Conservation (phyloP, 2,329 filamentous ascomycete species). For the Neocucurbitaria cava region DNA sequence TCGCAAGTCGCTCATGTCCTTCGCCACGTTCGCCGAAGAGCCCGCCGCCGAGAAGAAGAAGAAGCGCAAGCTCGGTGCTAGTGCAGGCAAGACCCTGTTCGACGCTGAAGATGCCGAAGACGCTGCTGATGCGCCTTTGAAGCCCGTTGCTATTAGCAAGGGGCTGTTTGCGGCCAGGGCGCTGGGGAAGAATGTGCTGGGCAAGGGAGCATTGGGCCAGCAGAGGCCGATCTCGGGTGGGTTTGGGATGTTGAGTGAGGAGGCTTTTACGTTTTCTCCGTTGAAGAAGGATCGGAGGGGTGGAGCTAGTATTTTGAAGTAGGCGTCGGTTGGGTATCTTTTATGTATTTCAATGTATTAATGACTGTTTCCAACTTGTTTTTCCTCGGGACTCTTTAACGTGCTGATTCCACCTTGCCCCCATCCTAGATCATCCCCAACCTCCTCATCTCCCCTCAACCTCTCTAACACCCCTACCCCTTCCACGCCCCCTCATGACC, state of each 20-base stretch:
- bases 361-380: not conserved
- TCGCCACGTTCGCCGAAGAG: slow-evolving; percentile 49
- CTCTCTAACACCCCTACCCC: slow-evolving; percentile 10
- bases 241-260: slow-evolving; percentile 45
- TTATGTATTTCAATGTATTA: not conserved
- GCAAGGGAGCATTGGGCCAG: slow-evolving; percentile 26
- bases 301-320: slow-evolving; percentile 35
- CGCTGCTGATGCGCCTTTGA: slow-evolving; percentile 33
- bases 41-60: slow-evolving; percentile 53
- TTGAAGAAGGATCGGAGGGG: slow-evolving; percentile 50
- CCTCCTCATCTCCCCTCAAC: slow-evolving; percentile 35
- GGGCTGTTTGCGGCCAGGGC: slow-evolving; percentile 48
- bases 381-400: no score
- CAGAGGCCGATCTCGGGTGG: slow-evolving; percentile 41
- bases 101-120: slow-evolving; percentile 54
- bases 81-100: slow-evolving; percentile 69
- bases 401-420: no score
- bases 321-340: not conserved
- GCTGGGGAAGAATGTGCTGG: slow-evolving; percentile 43
- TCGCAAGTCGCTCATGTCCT: slow-evolving; percentile 58
- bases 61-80: slow-evolving; percentile 75
- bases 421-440: slow-evolving; percentile 26
- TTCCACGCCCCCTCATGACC: slow-evolving; percentile 10
- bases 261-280: slow-evolving; percentile 49
- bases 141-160: slow-evolving; percentile 42